Percentiles rank a stretch among this genome's conserved stretches.
phyloP scores from a whole-genome alignment of 2,329 filamentous ascomycete genomes.

The Colletotrichum falcatum region DNA sequence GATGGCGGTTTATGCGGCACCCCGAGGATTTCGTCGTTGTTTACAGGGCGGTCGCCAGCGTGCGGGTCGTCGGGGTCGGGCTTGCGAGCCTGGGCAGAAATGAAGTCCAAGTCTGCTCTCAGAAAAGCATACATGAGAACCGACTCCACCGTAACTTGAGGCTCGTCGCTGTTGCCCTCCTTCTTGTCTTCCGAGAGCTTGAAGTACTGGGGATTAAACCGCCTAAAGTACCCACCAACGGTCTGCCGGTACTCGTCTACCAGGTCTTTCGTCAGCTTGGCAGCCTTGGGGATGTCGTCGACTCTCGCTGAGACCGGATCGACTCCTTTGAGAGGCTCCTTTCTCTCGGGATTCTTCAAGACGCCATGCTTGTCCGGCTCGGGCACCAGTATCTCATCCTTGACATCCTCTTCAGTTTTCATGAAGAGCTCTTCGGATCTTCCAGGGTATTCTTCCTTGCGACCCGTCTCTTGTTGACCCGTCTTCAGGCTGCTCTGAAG shows the following conservation, averaged over 20 bases:
- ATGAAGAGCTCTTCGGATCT: constrained; percentile 57
- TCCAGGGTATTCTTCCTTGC: constrained; percentile 49
- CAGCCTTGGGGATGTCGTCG: constrained; percentile 70
- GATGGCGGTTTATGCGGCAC: constrained; percentile 65
- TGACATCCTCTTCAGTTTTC: constrained; percentile 61
- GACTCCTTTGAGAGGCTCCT: constrained; percentile 53
- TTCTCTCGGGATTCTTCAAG: constrained; percentile 53
- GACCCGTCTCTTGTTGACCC: constrained; percentile 48
- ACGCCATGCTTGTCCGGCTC: constrained; percentile 48
- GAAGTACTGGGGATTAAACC: constrained; percentile 88
- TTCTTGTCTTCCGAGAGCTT: constrained; percentile 50
- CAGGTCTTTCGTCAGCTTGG: constrained; percentile 76
- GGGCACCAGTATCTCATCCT: constrained; percentile 52
- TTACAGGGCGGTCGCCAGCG: constrained; percentile 80
- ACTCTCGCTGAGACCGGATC: constrained; percentile 62
- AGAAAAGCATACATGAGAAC: constrained; percentile 93
- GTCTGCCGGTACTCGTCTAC: constrained; percentile 83
- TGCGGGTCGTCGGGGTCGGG: constrained; percentile 78
- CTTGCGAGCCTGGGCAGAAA: constrained; percentile 88
- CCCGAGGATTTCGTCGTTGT: constrained; percentile 86
- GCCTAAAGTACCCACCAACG: constrained; percentile 93
- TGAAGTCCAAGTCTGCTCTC: constrained; percentile 93
- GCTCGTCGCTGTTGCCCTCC: constrained; percentile 43
- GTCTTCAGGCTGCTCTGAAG: constrained; percentile 79
- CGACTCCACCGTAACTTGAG: constrained; percentile 74